Evolutionary conservation across 352 stramenopile genomes (phyloP), one percentile per base, ranked within the genome.

Genomic region (Phytophthora cryptogea): DNA sequence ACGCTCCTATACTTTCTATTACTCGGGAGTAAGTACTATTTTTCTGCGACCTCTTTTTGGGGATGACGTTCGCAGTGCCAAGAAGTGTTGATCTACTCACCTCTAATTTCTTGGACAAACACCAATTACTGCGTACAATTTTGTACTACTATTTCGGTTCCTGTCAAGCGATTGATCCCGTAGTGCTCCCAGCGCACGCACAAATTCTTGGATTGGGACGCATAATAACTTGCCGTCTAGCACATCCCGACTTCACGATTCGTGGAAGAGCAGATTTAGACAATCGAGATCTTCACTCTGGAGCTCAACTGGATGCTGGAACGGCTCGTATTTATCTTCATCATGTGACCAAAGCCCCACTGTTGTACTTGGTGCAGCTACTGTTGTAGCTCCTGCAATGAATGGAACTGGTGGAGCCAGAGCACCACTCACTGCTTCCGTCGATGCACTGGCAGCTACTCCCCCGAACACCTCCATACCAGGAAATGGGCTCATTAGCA

Each of bases 251-350:
- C 8, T 26, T 74, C 55, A 74, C 17, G 61, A 35, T 54, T 74
- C 60, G 27, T 54, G 41, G 20, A 70, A 72, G 5, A 75, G 32
- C 14, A 61, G 36, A 40, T 76, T 49, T 17, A 81, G 63, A 27
- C 64, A 74, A 48, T 74, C 56, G 13, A 81, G 51, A 23, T 78
- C 69, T 27, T 81, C 72, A 5, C 44, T 68, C 14, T 76, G 57
- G 17, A 81, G 43, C 39, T 72, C 33, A 39, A 81, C 72, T 11
- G 69, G 72, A 32, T 68, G 59, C 20, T 60, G 62, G 33, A 77
- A 81, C 14, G 72, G 69, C 20, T 81, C 72, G 46, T 72, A 77
- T 13, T 78, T 61, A 2, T 62, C 52, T 54, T 58, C 53, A n/a
- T 27, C 39, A 41, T 52, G 44, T 43, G 30, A 11, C 56, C 41